These are phyloP conservation scores for Aspergillus pseudotamarii DNA, from an alignment of 2,329 filamentous ascomycete genomes.

Conservation along the genomic window DNA sequence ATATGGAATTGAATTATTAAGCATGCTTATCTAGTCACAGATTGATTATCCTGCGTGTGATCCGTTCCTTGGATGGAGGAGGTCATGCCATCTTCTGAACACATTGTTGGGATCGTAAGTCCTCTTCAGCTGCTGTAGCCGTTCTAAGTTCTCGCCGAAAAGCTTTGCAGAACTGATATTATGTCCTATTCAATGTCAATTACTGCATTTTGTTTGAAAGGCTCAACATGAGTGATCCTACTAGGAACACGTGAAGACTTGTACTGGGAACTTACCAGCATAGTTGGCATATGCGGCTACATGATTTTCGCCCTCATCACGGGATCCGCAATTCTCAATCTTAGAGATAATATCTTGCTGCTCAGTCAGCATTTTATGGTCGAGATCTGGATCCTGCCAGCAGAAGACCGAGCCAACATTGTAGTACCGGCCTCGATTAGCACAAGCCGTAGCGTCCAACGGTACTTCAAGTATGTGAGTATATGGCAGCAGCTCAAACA, in stretches of 20 bases:
- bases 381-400: slow-evolving; percentile 11
- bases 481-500: slow-evolving; percentile 15
- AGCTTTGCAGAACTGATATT: slow-evolving; percentile 5
- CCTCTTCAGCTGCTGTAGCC: slow-evolving; percentile 12
- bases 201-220: neutral
- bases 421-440: slow-evolving; percentile 11
- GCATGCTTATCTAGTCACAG: too few species aligned
- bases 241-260: neutral
- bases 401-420: slow-evolving; percentile 11
- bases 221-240: neutral
- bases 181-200: slow-evolving; percentile 6
- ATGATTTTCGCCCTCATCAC: neutral
- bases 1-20: too few species aligned
- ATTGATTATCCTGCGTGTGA: neutral
- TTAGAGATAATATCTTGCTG: neutral
- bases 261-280: slow-evolving; percentile 7
- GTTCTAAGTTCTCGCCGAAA: slow-evolving; percentile 8
- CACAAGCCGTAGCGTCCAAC: slow-evolving; percentile 14
- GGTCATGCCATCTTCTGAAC: slow-evolving; percentile 13
- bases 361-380: slow-evolving; percentile 2
- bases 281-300: slow-evolving; percentile 9
- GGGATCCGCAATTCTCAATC: neutral
- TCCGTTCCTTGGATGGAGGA: neutral
- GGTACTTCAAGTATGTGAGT: slow-evolving; percentile 5
- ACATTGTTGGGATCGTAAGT: slow-evolving; percentile 12